Evolutionary conservation across 192 early-diverging fungal species (phyloP).

Genomic region (Coemansia sp.): DNA sequence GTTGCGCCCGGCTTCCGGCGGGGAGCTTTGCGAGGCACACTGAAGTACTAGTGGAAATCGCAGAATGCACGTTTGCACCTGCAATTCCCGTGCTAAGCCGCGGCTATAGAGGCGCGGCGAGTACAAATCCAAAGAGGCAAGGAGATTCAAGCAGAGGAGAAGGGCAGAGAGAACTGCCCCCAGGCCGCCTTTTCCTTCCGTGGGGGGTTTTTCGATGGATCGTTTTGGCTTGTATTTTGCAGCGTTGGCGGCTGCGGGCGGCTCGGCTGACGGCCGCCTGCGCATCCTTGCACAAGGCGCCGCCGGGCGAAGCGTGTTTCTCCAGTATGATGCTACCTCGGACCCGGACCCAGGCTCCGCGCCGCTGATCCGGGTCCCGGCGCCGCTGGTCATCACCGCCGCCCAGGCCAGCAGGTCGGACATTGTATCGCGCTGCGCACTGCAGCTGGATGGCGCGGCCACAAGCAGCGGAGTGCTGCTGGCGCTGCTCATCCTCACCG

Average conservation of each 20-base stretch:
- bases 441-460: neutral
- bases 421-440: constrained; percentile 10
- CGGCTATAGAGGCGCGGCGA: neutral
- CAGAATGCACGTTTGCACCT: no score
- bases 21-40: constrained; percentile 26
- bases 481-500: constrained; percentile 23
- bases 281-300: neutral
- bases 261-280: neutral
- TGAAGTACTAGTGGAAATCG: constrained; percentile 8
- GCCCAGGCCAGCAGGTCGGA: constrained; percentile 6
- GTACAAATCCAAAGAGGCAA: no score
- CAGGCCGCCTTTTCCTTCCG: neutral
- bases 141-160: no score
- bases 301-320: constrained; percentile 17
- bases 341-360: neutral
- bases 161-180: no score
- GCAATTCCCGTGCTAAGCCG: constrained; percentile 9
- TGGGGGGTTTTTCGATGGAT: neutral
- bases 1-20: constrained; percentile 3
- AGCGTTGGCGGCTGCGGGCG: constrained; percentile 3
- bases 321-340: neutral
- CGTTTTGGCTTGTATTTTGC: neutral
- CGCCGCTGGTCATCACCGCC: constrained; percentile 13
- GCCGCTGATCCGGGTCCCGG: constrained; percentile 10
- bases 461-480: constrained; percentile 2